phyloP scores from a whole-genome alignment of 805 yeast genomes.

The Cyberlindnera sargentensis region DNA sequence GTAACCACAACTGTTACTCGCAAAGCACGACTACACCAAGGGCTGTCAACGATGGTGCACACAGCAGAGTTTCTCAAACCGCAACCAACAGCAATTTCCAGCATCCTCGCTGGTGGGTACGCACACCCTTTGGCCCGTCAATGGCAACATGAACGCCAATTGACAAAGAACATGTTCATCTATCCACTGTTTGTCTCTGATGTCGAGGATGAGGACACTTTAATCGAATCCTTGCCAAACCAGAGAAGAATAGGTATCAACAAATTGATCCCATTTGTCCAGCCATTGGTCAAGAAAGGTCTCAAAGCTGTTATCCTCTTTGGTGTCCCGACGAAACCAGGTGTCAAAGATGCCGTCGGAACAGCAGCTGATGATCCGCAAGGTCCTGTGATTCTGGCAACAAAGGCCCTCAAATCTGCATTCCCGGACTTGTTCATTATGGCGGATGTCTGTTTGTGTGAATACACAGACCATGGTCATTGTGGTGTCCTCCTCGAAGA shows the following conservation, averaged over 20 bases:
- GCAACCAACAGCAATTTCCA: constrained; percentile 55
- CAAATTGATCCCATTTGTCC: constrained; percentile 66
- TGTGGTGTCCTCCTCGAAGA: constrained; percentile 89
- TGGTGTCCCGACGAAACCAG: constrained; percentile 79
- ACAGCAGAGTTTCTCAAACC: constrained; percentile 62
- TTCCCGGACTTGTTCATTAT: constrained; percentile 83
- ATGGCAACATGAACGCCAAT: constrained; percentile 87
- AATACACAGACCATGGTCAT: constrained; percentile 96
- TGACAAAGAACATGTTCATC: constrained; percentile 83
- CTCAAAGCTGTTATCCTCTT: constrained; percentile 79
- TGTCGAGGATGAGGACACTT: constrained; percentile 67
- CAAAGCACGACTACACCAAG: no score
- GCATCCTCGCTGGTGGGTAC: constrained; percentile 89
- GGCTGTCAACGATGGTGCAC: constrained; percentile 40
- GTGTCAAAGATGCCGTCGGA: constrained; percentile 74
- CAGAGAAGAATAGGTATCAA: constrained; percentile 84
- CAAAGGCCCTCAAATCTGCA: constrained; percentile 50
- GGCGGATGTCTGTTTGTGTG: constrained; percentile 96
- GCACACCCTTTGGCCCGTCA: constrained; percentile 81
- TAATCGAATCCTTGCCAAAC: constrained; percentile 75
- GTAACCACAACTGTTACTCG: no score
- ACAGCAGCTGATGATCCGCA: constrained; percentile 92
- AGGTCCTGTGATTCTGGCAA: constrained; percentile 87
- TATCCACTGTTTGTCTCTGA: constrained; percentile 88
- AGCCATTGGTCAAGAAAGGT: constrained; percentile 68